Percentiles rank a stretch among this genome's conserved stretches.
Evolutionary conservation across 257 asterid species (phyloP).

Genomic region (Petrea volubilis): DNA sequence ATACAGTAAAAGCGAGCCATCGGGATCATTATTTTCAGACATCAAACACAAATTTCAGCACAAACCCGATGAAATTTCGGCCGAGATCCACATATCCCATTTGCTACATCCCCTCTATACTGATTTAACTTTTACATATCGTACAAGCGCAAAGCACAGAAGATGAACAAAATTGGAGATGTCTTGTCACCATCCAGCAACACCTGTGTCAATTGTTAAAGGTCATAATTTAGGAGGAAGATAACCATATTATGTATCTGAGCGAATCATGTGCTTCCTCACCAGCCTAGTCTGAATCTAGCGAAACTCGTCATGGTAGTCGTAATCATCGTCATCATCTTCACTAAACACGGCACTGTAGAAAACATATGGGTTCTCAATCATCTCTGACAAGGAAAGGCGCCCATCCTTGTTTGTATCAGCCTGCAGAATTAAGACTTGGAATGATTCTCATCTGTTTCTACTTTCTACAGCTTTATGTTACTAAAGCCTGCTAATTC

Average conservation of each 20-base stretch:
- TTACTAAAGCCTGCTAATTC: not conserved
- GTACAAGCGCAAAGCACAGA: not conserved
- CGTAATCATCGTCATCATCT: conserved; percentile 74
- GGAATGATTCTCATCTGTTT: not conserved
- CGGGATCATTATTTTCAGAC: not conserved
- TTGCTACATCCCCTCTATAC: not conserved
- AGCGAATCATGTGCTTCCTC: conserved; percentile 11
- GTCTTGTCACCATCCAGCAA: conserved; percentile 9
- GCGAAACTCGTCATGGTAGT: conserved; percentile 82
- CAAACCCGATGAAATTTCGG: not conserved
- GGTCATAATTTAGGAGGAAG: conserved; percentile 13
- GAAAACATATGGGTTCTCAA: conserved; percentile 86
- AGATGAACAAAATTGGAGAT: conserved; percentile 17
- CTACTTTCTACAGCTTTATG: not conserved
- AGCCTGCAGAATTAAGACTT: conserved; percentile 55
- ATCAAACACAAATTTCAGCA: not conserved
- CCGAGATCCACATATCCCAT: conserved; percentile 15
- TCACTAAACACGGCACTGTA: conserved; percentile 83
- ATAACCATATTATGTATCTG: not conserved
- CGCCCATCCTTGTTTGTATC: conserved; percentile 88
- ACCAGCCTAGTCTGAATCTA: conserved; percentile 30
- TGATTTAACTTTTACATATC: conserved; percentile 6
- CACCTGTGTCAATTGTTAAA: conserved; percentile 1
- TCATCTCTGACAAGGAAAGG: conserved; percentile 78
- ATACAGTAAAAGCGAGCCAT: conserved; percentile 6